Evolutionary conservation across 306 rosid genomes (phyloP), one percentile per base, ranked within the genome.

Genomic region (Cicer yamashitae): DNA sequence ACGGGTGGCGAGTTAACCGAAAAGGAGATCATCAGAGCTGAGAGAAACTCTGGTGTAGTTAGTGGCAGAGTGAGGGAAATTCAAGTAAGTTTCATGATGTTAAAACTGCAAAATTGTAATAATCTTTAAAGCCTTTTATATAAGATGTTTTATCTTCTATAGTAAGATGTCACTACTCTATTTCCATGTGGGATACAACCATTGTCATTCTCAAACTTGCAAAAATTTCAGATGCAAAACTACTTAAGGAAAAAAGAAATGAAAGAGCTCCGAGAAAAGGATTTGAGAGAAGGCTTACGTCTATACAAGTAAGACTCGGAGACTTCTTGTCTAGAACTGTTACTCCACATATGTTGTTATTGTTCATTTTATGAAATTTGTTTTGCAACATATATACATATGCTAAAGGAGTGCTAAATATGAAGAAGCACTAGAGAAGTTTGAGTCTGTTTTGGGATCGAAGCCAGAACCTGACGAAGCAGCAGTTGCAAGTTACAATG

Each of bases 21-120:
- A 75, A 92, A 86, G 86, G 98, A 92, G 87, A 85, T 96, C 74
- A 94, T 94, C 76, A 88, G 99, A 87, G 97, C 96, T 12, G 99
- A 92, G 81, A 90, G 99, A 81, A 94, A 94, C 74, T 87, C 97
- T 9, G 99, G 97, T 51, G 86, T 94, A 50, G 62, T 94, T 72
- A 96, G 99, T 83, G 80, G 68, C 63, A 89, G 86, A 90, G 90
- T 96, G 80, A 90, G 99, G 85, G 98, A 96, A 79, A 96, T 96
- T 81, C 99, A 96, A 87, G 99, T 92, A 82, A 80, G 99, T 86
- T 30, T 66, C 70, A 22, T 68, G 38, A 15, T 67, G 75, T 71
- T 79, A 61, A 77, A 78, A 75, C 75, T 70, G 75, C 54, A 74
- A 51, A 76, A 38, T 25, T 20, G 67, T 63, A 74, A 10, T 39